Evolutionary conservation across 2,329 filamentous ascomycete species (phyloP).

Genomic region (Cytospora paraplurivora): DNA sequence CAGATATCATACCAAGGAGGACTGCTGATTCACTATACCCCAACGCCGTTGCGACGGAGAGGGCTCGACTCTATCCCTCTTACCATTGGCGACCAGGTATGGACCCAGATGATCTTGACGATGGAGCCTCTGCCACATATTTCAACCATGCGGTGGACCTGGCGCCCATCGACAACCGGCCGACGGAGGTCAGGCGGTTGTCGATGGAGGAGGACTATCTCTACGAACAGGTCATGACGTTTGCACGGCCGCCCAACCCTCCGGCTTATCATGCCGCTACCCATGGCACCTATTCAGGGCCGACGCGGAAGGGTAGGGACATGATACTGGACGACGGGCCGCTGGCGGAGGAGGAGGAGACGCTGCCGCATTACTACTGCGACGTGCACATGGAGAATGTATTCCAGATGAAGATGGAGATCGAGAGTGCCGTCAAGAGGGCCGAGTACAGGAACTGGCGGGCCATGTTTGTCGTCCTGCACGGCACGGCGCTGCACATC

Average conservation of each 20-base stretch:
- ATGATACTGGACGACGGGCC: slow-evolving; percentile 31
- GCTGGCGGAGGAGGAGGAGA: slow-evolving; percentile 44
- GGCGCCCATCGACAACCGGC: slow-evolving; percentile 28
- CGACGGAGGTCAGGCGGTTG: slow-evolving; percentile 41
- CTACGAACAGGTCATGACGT: slow-evolving; percentile 55
- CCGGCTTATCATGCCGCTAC: slow-evolving; percentile 40
- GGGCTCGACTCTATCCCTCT: background rate
- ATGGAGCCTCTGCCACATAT: slow-evolving; percentile 23
- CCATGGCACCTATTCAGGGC: slow-evolving; percentile 42
- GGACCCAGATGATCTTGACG: slow-evolving; percentile 24
- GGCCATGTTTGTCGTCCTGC: slow-evolving; percentile 63
- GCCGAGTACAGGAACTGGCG: slow-evolving; percentile 66
- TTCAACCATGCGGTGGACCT: slow-evolving; percentile 29
- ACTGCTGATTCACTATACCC: slow-evolving; percentile 7
- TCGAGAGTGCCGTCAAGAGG: slow-evolving; percentile 64
- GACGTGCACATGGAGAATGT: slow-evolving; percentile 58
- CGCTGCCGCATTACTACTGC: slow-evolving; percentile 59
- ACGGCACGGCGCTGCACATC: slow-evolving; percentile 69
- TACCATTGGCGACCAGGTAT: slow-evolving; percentile 9
- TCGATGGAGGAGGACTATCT: slow-evolving; percentile 59
- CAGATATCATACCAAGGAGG: slow-evolving; percentile 1
- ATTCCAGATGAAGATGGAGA: slow-evolving; percentile 66
- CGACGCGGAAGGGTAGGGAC: slow-evolving; percentile 27
- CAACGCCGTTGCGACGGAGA: slow-evolving; percentile 16
- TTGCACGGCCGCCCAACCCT: slow-evolving; percentile 46